Percentiles rank a stretch among this genome's conserved stretches.
These are phyloP conservation scores for Anthoceros angustus DNA, from an alignment of 225 moss, liverwort and hornwort species.

Conservation along the genomic window DNA sequence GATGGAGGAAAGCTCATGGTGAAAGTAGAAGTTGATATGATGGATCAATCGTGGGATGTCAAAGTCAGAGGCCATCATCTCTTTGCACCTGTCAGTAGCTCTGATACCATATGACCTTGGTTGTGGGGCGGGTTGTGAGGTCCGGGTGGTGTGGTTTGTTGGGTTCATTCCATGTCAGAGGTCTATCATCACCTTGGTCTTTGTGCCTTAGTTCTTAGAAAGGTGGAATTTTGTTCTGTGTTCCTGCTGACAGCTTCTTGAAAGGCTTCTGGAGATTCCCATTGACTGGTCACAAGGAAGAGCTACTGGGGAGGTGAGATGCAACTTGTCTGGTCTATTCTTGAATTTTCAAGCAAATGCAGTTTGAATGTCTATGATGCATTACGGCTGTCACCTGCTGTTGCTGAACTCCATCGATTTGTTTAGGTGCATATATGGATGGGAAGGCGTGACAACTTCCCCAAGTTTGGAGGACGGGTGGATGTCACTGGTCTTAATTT, in stretches of 20 bases:
- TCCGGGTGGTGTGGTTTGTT: no score
- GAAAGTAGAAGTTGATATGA: slow-evolving; percentile 78
- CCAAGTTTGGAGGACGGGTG: slow-evolving; percentile 84
- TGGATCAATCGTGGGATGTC: slow-evolving; percentile 85
- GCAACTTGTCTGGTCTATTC: not conserved
- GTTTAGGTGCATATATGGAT: slow-evolving; percentile 77
- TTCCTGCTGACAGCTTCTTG: slow-evolving; percentile 55
- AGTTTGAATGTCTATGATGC: not conserved
- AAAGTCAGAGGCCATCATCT: slow-evolving; percentile 63
- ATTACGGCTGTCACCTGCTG: not conserved
- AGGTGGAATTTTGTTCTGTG: not conserved
- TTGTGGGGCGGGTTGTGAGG: not conserved
- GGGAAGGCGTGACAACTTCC: slow-evolving; percentile 71
- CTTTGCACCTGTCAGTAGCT: slow-evolving; percentile 61
- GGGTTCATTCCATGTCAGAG: no score
- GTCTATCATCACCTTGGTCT: no score
- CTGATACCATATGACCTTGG: not conserved
- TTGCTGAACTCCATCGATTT: no score
- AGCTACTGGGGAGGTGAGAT: slow-evolving; percentile 83
- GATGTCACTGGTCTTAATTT: slow-evolving; percentile 79
- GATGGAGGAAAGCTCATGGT: slow-evolving; percentile 83
- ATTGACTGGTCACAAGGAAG: slow-evolving; percentile 85
- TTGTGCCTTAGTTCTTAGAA: no score
- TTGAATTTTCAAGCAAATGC: not conserved
- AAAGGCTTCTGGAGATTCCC: slow-evolving; percentile 84